phyloP scores from a whole-genome alignment of 2,329 filamentous ascomycete genomes.

The Alternaria arbusti region DNA sequence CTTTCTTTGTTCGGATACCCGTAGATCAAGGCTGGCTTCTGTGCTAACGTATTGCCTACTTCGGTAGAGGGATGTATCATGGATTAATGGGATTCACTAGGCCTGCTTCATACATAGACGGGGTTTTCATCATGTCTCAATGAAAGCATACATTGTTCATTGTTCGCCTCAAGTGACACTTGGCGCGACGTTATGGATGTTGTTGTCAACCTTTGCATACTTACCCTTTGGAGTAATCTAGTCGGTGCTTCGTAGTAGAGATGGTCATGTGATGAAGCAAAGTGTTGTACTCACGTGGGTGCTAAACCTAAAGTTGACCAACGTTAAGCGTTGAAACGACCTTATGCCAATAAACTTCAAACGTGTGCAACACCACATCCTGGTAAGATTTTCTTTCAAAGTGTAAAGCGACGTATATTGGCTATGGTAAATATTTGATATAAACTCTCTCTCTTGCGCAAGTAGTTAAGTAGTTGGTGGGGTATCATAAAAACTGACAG shows the following conservation, averaged over 20 bases:
- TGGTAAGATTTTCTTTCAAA: background rate
- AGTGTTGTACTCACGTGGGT: background rate
- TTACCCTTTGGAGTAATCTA: too few relatives aligned
- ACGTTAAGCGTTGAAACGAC: background rate
- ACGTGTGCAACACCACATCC: background rate
- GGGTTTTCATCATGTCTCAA: background rate
- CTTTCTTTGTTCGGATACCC: constrained; percentile 1
- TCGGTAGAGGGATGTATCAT: background rate
- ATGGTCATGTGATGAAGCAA: background rate
- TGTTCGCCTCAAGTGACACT: background rate
- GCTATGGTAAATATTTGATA: background rate
- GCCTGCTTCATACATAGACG: background rate
- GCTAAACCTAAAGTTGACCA: background rate
- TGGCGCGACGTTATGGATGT: background rate
- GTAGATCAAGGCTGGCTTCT: background rate
- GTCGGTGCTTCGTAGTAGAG: rapidly evolving
- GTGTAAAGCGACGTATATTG: background rate
- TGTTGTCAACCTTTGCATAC: background rate
- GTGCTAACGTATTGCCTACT: background rate
- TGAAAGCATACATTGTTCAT: background rate
- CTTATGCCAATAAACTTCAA: background rate
- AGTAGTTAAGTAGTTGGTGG: background rate
- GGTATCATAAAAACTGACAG: background rate
- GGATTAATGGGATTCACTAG: background rate
- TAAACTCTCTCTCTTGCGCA: background rate